Percentiles rank a stretch among this genome's conserved stretches.
These are phyloP conservation scores for Saccharomyces pastorianus DNA, from an alignment of 1,139 yeast species.

Conservation along the genomic window DNA sequence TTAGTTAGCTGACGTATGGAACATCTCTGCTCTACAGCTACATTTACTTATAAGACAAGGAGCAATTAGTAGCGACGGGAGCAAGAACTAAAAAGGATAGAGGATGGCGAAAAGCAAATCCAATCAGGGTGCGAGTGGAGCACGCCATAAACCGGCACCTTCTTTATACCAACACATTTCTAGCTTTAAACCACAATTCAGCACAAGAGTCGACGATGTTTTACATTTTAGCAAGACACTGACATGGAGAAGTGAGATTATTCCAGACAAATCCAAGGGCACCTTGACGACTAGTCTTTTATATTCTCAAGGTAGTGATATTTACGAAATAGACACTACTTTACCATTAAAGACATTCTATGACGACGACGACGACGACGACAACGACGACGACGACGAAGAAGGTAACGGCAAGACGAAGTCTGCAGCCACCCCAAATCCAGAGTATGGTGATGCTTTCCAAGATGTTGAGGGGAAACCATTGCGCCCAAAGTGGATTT, in stretches of 20 bases:
- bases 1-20: background rate
- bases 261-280: constrained; percentile 23
- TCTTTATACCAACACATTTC: constrained; percentile 51
- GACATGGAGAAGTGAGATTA: constrained; percentile 23
- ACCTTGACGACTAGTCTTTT: constrained; percentile 23
- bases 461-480: constrained; percentile 12
- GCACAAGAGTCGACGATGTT: constrained; percentile 17
- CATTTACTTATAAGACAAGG: background rate
- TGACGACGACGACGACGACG: constrained; percentile 5
- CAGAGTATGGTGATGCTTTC: constrained; percentile 24
- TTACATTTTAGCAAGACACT: constrained; percentile 18
- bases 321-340: constrained; percentile 26
- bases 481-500: constrained; percentile 24
- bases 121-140: background rate
- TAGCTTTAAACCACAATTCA: constrained; percentile 57
- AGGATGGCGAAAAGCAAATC: background rate
- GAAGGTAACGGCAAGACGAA: constrained; percentile 3
- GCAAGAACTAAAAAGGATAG: background rate
- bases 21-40: background rate
- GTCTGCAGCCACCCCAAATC: constrained; percentile 11
- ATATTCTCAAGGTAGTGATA: constrained; percentile 27
- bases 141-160: constrained; percentile 24
- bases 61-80: background rate
- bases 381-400: background rate
- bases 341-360: constrained; percentile 25